Evolutionary conservation across 768 basidiomycete genomes (phyloP), one percentile per base, ranked within the genome.

Genomic region (Pleurotus platypus): DNA sequence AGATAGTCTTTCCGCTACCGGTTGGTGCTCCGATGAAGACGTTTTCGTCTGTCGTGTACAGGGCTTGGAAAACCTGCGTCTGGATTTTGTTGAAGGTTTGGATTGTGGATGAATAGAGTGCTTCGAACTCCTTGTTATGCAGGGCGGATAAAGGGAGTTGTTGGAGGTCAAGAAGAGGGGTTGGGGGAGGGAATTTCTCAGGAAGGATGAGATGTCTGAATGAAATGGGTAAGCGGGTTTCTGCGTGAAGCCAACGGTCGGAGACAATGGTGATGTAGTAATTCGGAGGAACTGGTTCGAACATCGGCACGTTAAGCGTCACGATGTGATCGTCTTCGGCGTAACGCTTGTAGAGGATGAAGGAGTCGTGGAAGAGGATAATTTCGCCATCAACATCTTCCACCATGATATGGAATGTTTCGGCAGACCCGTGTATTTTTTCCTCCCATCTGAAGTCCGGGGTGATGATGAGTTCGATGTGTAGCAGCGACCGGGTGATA

Each of bases 361-460:
- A 98, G 18, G 83, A 82, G 65, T 98, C 96, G 61, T 94, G 91
- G 82, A 94, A 98, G 27, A 98, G 87, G 57, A 98, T 87, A 60
- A 92, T 84, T 69, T 99, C 97, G 49, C 97, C 97, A 61, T 98
- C 96, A 24, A 98, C 94, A 64, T 99, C 96, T 69, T 98, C 95
- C 22, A 98, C 94, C 24, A 96, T 69, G 64, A 99, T 93, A 69
- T 89, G 83, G 80, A 99, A 99, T 0, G 89, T 86, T 71, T 98
- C 94, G 0, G 92, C 86, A 0, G 78, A 71, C 3, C 94, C 92
- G 62, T 98, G 96, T 5, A 94, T 83, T 69, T 92, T 92, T 64
- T 94, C 92, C 38, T 98, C 95, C 97, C 97, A 99, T 46, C 89
- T 83, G 84, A 98, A 99, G 67, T 98, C 97, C n/a, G 97, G 95